Evolutionary conservation across 2,329 filamentous ascomycete genomes (phyloP), one percentile per base, ranked within the genome.

Genomic region (Alternaria metachromatica): DNA sequence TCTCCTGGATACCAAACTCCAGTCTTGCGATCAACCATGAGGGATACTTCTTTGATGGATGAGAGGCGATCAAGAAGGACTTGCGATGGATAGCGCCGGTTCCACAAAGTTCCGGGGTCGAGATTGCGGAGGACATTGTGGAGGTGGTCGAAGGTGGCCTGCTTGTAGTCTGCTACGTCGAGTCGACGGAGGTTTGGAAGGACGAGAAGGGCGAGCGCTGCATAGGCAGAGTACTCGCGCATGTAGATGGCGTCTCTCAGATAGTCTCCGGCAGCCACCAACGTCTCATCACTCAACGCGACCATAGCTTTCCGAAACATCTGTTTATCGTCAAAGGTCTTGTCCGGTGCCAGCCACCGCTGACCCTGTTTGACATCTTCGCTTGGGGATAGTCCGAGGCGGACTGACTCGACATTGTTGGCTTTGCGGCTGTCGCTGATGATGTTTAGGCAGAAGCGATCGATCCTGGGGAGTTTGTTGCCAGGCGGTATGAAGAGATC

Each of bases 181-280:
- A 76, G 59, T 18, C 55, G 58, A 18, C 63, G 63, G 11, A 76
- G 51, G 4, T 54, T 56, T 9, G 73, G 74, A 12, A 75, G 64
- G 3, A 66, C 49, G 33, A 76, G 28, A 7, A 76, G 46, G 2
- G 76, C 64, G 2, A 76, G 50, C 1, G 68, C 64, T 28, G 72
- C 73, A 49, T 73, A 75, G 28, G 71, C 70, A 9, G 71, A 72
- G 50, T 75, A 76, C 26, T 75, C 73, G 51, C 72, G 65, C 56
- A 67, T 62, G 25, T 28, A 30, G 13, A 75, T 63, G 10, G 66
- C 69, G 41, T 72, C 63, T 51, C 58, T 62, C 6, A 72, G 64
- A 55, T 70, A 68, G n/a, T 71, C 64, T 28, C 28, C 58, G 3
- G 63, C 51, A 21, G 65, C 33, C 8, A 74, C 61, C 13, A 73